Base-by-base conservation (phyloP, 805 yeast genomes). In the Hanseniaspora meyeri region DNA sequence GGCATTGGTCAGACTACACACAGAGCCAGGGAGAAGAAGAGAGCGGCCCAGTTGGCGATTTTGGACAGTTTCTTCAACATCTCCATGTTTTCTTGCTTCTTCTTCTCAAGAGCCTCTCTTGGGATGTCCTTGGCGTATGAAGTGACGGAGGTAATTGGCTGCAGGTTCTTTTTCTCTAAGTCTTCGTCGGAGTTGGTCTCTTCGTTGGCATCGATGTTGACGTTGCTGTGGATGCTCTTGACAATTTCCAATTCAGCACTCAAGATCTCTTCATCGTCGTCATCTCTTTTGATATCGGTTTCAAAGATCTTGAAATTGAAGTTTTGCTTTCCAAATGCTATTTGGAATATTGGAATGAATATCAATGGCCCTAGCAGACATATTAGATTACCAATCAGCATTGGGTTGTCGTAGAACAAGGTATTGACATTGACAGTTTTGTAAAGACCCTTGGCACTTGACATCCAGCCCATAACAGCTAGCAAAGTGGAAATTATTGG, bases 1-100 rank as follows among this genome's bases (percentile, higher is more conserved):
- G 96, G 96, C 88, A 88, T 85, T 64, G 96, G 96, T 93, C 95
- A 87, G 34, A 88, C 64, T 29, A 89, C 76, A 36, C 88, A 70
- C 51, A 88, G 71, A 49, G 83, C 74, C 9, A 87, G 62, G 6
- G 87, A 80, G 61, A 87, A 74, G 45, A 77, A 70, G 2, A 78
- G 68, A 66, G 90, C 84, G 43, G 85, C 71, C 55, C 70, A 70
- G 39, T 79, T 77, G 1, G 90, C 93, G 43, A 71, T 70, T 62
- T 77, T 82, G 50, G 86, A 77, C 8, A 87, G 81, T 62, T 71
- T 77, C 51, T 69, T 68, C 60, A 88, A 75, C 10, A 73, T 67
- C 7, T 64, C 71, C 51, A 75, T 72, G 60, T 86, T 95, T 39
- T 71, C 75, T n/a, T 71, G 75, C 19, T 66, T 68, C 48, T 64